phyloP scores from a whole-genome alignment of 768 basidiomycete species.

The Naematelia encephala region DNA sequence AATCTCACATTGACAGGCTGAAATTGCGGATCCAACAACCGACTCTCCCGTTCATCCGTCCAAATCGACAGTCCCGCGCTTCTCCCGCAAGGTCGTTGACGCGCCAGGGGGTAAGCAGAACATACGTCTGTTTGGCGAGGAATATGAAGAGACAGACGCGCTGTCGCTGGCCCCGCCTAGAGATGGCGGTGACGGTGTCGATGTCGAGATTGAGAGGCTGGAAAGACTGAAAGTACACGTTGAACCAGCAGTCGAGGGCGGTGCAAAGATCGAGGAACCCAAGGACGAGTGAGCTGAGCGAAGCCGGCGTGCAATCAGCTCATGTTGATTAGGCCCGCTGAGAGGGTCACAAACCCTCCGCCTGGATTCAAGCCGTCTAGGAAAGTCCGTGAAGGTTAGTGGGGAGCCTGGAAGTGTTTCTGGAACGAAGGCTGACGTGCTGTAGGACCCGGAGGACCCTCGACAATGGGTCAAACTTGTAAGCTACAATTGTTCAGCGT shows the following conservation, averaged over 20 bases:
- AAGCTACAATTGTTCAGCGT: slow-evolving; percentile 10
- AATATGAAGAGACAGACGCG: slow-evolving; percentile 48
- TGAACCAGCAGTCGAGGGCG: slow-evolving; percentile 30
- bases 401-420: background rate
- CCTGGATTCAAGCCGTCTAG: slow-evolving; percentile 39
- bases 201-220: slow-evolving; percentile 38
- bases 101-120: slow-evolving; percentile 46
- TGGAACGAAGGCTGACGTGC: background rate
- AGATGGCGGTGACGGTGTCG: slow-evolving; percentile 41
- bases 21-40: slow-evolving; percentile 47
- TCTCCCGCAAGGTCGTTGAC: slow-evolving; percentile 47
- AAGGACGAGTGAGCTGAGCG: slow-evolving; percentile 10
- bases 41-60: slow-evolving; percentile 29
- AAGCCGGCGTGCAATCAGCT: slow-evolving; percentile 5
- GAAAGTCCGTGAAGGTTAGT: slow-evolving; percentile 47
- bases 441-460: slow-evolving; percentile 38
- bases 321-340: slow-evolving; percentile 1
- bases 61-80: slow-evolving; percentile 36
- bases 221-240: slow-evolving; percentile 42
- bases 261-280: slow-evolving; percentile 35
- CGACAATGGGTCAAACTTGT: slow-evolving; percentile 39
- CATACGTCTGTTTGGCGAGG: slow-evolving; percentile 38
- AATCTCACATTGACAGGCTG: slow-evolving; percentile 25
- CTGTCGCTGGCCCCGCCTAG: slow-evolving; percentile 47
- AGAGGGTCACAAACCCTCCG: slow-evolving; percentile 31